Evolutionary conservation across 2,329 filamentous ascomycete genomes (phyloP), one percentile per base, ranked within the genome.

Genomic region (Monilinia fructicola): DNA sequence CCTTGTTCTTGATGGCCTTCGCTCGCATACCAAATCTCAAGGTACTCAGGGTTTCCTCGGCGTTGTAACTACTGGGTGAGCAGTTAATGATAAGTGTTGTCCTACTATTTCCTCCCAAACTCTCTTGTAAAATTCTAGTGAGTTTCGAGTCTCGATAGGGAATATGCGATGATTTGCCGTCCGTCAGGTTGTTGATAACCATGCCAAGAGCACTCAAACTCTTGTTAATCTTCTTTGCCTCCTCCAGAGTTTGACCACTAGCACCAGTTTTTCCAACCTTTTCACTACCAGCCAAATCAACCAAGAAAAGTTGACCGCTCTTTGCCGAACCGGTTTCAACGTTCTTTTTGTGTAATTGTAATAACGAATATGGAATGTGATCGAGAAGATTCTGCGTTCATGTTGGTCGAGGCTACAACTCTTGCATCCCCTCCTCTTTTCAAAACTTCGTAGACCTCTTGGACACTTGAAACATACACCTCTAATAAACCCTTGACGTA

Each of bases 211-310:
- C 93, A 81, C 93, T 97, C 82, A 99, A 85, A 84, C 93, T 97
- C 85, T 98, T 98, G 85, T 99, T 99, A 85, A 99, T 99, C 85
- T 99, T 99, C 84, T 98, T 98, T 69, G 95, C 95, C 78, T 99
- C 95, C 79, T 98, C 95, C 54, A 99, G 84, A 5, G 94, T 98
- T 80, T 98, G 95, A 67, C 95, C 95, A 77, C 92, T 97, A 69
- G 95, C 95, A 73, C 95, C 95, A 40, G 95, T 99, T 85, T 99
- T 98, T 77, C 95, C 94, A 62, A 98, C 93, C 82, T 98, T 98
- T 81, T 99, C 95, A 76, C 92, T 97, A 83, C 95, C 95, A 64
- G 95, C 95, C 83, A 99, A 83, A 88, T 99, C 95, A 70, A 99
- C 95, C 78, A 99, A 83, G 84, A 97, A 98, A 28, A 99, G 87